Percentiles rank a stretch among this genome's conserved stretches.
Evolutionary conservation across 2,329 filamentous ascomycete genomes (phyloP).

Genomic region (Arachnopeziza araneosa): DNA sequence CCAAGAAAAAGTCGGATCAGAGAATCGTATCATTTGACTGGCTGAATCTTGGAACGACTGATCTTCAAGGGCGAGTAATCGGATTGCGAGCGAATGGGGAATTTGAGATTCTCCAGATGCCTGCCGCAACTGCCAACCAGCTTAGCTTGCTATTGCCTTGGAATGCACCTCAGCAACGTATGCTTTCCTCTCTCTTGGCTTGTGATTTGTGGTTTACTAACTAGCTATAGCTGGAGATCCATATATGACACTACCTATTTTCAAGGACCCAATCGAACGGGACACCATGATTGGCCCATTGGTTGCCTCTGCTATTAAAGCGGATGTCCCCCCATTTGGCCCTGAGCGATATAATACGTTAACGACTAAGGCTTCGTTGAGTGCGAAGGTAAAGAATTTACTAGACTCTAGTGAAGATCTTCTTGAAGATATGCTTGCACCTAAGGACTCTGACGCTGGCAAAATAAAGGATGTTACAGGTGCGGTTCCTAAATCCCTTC

Average conservation of each 20-base stretch:
- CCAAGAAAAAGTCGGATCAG: slow-evolving; percentile 43
- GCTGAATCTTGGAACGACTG: slow-evolving; percentile 53
- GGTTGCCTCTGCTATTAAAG: slow-evolving; percentile 47
- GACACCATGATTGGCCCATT: slow-evolving; percentile 49
- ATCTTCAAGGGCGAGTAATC: slow-evolving; percentile 51
- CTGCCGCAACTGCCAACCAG: slow-evolving; percentile 51
- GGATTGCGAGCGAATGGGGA: slow-evolving; percentile 54
- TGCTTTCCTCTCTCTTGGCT: slow-evolving; percentile 6
- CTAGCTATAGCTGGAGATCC: slow-evolving; percentile 40
- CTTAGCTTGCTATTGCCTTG: slow-evolving; percentile 57
- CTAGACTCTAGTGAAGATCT: slow-evolving; percentile 18
- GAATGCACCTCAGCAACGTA: slow-evolving; percentile 48
- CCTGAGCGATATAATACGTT: slow-evolving; percentile 39
- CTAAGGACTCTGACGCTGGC: not conserved
- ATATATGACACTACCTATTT: slow-evolving; percentile 53
- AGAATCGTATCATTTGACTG: slow-evolving; percentile 65
- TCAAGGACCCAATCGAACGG: slow-evolving; percentile 47
- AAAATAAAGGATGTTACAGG: not conserved
- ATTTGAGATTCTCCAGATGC: slow-evolving; percentile 58
- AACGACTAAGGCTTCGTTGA: slow-evolving; percentile 14
- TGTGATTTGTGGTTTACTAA: not conserved
- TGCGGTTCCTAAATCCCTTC: not conserved
- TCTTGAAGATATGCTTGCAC: slow-evolving; percentile 18
- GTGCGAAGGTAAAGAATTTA: slow-evolving; percentile 26
- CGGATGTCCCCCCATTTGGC: slow-evolving; percentile 53